Conservation (phyloP, 257 asterid genomes). For the Solanum stenotomum region DNA sequence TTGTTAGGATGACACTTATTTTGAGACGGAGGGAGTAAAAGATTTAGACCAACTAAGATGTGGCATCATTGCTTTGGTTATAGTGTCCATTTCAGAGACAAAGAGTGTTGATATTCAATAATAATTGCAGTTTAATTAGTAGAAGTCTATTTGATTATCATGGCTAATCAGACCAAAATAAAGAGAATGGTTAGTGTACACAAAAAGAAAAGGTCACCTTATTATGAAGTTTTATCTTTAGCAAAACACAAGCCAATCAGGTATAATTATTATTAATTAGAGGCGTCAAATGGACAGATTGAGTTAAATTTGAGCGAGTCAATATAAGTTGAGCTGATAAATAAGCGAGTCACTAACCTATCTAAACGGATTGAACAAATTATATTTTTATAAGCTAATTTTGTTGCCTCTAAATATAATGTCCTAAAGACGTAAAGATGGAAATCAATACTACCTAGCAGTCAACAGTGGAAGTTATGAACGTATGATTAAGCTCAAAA, state of each 20-base stretch:
- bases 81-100: neutral
- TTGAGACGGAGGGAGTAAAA: neutral
- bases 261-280: neutral
- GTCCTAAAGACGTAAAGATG: neutral
- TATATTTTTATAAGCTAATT: neutral
- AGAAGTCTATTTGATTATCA: neutral
- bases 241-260: neutral
- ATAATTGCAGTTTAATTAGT: neutral
- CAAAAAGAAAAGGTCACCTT: neutral
- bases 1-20: neutral
- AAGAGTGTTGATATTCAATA: neutral
- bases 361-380: accelerated
- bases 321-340: no score
- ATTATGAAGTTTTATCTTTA: neutral
- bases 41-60: neutral
- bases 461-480: neutral
- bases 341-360: neutral
- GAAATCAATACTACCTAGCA: neutral
- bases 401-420: accelerated
- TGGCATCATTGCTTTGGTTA: neutral
- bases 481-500: neutral
- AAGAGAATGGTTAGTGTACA: neutral
- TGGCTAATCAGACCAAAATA: neutral
- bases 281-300: neutral
- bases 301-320: neutral